Base-by-base conservation (phyloP, 768 basidiomycete genomes). In the Calocera viscosa region DNA sequence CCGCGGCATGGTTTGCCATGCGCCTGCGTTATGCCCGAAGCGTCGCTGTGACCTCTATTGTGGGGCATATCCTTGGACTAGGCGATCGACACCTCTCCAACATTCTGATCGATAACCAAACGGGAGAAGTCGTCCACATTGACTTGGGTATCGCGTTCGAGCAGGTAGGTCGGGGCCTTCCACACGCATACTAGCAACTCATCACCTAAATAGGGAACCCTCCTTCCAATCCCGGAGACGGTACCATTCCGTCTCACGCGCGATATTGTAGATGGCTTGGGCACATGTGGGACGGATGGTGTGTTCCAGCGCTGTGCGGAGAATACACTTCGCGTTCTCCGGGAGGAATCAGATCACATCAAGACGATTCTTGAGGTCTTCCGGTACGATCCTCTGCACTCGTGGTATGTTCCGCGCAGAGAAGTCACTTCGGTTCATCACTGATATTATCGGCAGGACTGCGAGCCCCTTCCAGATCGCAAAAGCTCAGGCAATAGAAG, bases 111-210 rank as follows among this genome's bases (percentile, higher is more conserved):
- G 94, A 98, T 75, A 83, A 84, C 63, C 75, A 75, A 30, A 86
- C 84, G 10, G 95, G 95, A 17, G 92, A 98, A 73, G 81, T 94
- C 49, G 86, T 98, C 7, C 94, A 96, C 74, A 99, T 99, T 65
- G 95, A 99, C 75, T 80, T 98, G 0, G 95, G 95, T 0, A 93
- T 98, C 68, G 93, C 94, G 0, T 98, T 99, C 75, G 96, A 96
- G 68, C 91, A 92, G 79, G 92, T 91, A 68, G 70, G 81, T 73
- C 19, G 17, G n/a, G 26, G 65, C 38, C 17, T 28, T 41, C 16
- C 19, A 17, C 33, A 19, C 12, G 12, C 43, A 24, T 39, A 24
- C 30, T 43, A 63, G 65, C 26, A 16, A n/a, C 22, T 68, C 17
- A 14, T 24, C 40, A 2, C 19, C 47, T 38, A 17, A 19, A 38